Evolutionary conservation across 2,329 filamentous ascomycete species (phyloP).

Genomic region (Shiraia sp.): DNA sequence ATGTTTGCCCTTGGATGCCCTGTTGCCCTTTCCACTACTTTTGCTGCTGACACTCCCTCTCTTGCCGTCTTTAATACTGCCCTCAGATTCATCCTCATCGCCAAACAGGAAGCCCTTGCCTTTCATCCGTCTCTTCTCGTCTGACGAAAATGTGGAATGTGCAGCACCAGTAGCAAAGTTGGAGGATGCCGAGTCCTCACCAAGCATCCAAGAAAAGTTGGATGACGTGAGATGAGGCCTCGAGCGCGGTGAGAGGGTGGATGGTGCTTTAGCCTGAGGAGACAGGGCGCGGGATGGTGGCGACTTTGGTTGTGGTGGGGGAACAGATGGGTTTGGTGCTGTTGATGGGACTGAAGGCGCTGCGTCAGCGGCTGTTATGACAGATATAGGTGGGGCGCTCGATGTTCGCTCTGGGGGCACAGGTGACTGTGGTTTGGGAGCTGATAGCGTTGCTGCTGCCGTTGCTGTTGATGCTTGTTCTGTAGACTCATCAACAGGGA

Average conservation of each 20-base stretch:
- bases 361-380: conserved; percentile 7
- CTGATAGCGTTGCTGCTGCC: conserved; percentile 22
- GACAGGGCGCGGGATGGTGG: conserved; percentile 13
- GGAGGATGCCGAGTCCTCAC: conserved; percentile 39
- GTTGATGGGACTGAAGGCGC: conserved; percentile 4
- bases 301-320: conserved; percentile 18
- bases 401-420: conserved; percentile 21
- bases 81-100: conserved; percentile 44
- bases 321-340: conserved; percentile 8
- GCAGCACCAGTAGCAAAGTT: conserved; percentile 40
- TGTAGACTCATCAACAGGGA: conserved; percentile 45
- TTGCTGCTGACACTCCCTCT: conserved; percentile 28
- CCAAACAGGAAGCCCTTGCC: conserved; percentile 48
- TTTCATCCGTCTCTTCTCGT: conserved; percentile 41
- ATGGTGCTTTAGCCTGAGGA: conserved; percentile 14
- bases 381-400: conserved; percentile 25
- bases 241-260: conserved; percentile 47
- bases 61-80: conserved; percentile 18
- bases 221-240: conserved; percentile 72
- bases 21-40: conserved; percentile 14
- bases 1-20: conserved; percentile 26
- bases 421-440: conserved; percentile 20
- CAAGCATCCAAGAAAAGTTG: conserved; percentile 78
- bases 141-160: conserved; percentile 39
- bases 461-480: conserved; percentile 29